Conservation (phyloP, 2,329 filamentous ascomycete genomes). For the Catunica adiposa region DNA sequence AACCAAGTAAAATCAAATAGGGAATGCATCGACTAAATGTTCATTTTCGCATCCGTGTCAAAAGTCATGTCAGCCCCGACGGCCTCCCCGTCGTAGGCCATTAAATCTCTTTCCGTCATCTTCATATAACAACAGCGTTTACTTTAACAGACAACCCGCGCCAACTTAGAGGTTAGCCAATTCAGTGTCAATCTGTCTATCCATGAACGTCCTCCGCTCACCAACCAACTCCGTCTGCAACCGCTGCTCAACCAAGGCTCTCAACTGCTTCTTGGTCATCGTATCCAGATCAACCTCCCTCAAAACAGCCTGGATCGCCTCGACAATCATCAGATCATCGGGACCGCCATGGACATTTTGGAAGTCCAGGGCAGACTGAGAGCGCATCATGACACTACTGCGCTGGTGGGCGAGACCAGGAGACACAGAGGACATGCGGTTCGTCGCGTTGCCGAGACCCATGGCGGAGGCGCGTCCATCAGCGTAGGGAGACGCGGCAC, state of each 20-base stretch:
- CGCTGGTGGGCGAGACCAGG: slow-evolving; percentile 24
- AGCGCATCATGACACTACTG: slow-evolving; percentile 31
- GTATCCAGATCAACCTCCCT: slow-evolving; percentile 82
- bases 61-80: not conserved
- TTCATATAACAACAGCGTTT: not conserved
- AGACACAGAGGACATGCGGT: slow-evolving; percentile 31
- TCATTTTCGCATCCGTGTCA: slow-evolving; percentile 1
- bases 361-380: slow-evolving; percentile 42
- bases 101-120: not conserved
- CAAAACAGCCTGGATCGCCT: slow-evolving; percentile 70
- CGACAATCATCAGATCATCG: slow-evolving; percentile 63
- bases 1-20: slow-evolving; percentile 5
- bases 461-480: slow-evolving; percentile 46
- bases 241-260: slow-evolving; percentile 80
- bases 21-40: not conserved
- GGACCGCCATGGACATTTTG: slow-evolving; percentile 44
- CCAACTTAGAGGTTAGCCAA: slow-evolving; percentile 68
- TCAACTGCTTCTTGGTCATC: slow-evolving; percentile 96
- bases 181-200: slow-evolving; percentile 83
- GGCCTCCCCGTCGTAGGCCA: not conserved
- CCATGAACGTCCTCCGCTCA: slow-evolving; percentile 77
- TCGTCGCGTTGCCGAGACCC: slow-evolving; percentile 36
- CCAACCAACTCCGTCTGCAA: slow-evolving; percentile 77
- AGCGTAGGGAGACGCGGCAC: slow-evolving; percentile 37
- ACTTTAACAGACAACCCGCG: slow-evolving; percentile 2